Conservation (phyloP, 2,329 filamentous ascomycete genomes). For the Aspergillus nomiae region DNA sequence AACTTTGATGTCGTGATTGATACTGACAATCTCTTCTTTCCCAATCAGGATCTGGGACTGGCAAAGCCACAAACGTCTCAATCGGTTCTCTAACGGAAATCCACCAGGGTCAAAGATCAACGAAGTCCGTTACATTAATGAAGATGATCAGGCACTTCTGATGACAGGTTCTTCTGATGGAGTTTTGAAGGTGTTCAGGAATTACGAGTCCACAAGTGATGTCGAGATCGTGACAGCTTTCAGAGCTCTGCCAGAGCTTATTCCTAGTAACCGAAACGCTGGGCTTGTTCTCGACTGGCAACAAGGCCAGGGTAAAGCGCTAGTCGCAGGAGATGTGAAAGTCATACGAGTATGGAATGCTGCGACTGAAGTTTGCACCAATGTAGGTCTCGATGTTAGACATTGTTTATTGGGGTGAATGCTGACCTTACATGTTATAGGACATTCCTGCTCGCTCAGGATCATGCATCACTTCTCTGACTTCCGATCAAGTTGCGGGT, state of each 20-base stretch:
- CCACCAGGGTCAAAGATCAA: conserved; percentile 88
- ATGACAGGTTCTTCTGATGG: conserved; percentile 96
- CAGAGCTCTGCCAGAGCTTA: conserved; percentile 88
- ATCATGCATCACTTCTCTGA: conserved; percentile 92
- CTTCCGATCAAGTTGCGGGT: conserved; percentile 96
- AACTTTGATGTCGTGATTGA: neutral
- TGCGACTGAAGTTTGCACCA: conserved; percentile 85
- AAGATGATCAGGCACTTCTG: conserved; percentile 91
- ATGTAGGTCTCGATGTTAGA: conserved; percentile 45
- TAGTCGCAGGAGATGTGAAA: conserved; percentile 95
- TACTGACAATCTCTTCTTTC: conserved; percentile 8
- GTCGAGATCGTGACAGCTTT: conserved; percentile 88
- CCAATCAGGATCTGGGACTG: conserved; percentile 79
- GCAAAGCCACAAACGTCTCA: conserved; percentile 72
- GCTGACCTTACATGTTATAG: conserved; percentile 31
- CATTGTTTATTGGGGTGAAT: neutral
- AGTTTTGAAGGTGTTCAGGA: conserved; percentile 87
- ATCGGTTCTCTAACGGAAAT: conserved; percentile 91
- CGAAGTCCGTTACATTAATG: conserved; percentile 95
- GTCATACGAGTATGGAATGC: conserved; percentile 97
- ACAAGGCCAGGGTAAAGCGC: conserved; percentile 88
- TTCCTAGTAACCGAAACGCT: conserved; percentile 90
- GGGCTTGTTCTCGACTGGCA: conserved; percentile 99
- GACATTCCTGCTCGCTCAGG: conserved; percentile 94
- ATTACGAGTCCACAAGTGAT: conserved; percentile 76